Percentiles rank a stretch among this genome's conserved stretches.
These are phyloP conservation scores for Lunularia cruciata DNA, from an alignment of 225 moss, liverwort and hornwort species.

Conservation along the genomic window DNA sequence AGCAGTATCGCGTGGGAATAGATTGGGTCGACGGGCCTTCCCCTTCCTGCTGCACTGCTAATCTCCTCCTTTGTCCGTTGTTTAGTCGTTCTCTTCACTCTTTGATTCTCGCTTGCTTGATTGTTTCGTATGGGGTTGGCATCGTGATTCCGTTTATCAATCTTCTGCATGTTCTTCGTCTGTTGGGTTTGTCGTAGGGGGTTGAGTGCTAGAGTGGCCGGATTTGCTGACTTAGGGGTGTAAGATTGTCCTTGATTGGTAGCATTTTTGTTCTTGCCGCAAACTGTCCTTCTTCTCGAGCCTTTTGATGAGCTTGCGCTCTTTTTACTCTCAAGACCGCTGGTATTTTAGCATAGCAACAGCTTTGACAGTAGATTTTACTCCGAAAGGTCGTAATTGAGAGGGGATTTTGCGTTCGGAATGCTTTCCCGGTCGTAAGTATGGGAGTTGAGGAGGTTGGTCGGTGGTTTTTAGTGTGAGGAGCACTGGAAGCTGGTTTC, in stretches of 20 bases:
- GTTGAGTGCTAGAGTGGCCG: background rate
- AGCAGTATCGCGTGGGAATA: background rate
- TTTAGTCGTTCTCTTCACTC: background rate
- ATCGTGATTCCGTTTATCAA: too few species aligned
- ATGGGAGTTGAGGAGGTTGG: conserved; percentile 3
- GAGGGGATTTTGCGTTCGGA: background rate
- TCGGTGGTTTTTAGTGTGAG: conserved; percentile 4
- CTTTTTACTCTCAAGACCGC: too few species aligned
- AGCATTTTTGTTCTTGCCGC: background rate
- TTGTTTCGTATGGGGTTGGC: conserved; percentile 7
- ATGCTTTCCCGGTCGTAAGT: background rate
- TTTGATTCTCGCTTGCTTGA: background rate
- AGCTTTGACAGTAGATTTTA: background rate
- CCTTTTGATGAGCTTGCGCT: background rate
- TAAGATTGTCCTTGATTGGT: background rate
- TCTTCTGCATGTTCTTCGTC: conserved; percentile 1
- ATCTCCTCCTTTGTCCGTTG: background rate
- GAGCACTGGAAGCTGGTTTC: background rate
- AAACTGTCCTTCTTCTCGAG: background rate
- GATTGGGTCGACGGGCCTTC: conserved; percentile 10
- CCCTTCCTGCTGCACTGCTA: background rate
- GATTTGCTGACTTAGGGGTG: background rate
- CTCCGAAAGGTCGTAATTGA: background rate
- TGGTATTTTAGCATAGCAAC: background rate
- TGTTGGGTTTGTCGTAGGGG: background rate